Evolutionary conservation across 164 flowering plant species (phyloP), one percentile per base, ranked within the genome.

Genomic region (Magnolia sinica): DNA sequence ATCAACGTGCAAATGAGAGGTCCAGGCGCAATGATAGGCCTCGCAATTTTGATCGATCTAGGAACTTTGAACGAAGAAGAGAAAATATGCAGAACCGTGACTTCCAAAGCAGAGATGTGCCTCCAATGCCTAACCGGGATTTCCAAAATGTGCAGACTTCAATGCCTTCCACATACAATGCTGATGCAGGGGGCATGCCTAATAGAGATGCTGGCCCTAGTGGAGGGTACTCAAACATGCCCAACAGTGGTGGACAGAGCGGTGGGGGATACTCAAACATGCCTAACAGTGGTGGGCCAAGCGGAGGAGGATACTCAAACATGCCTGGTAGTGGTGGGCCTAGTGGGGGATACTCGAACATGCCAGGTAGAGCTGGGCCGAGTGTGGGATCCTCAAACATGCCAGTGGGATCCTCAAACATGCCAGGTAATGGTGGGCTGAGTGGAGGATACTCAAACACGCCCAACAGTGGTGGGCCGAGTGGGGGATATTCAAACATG

Each of bases 61-160:
- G 82, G 29, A 76, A 71, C 70, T 76, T 79, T 23, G 84, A 79
- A 50, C 76, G 85, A 64, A 59, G 79, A 59, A 76, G 83, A 52
- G 83, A 82, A 64, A 80, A 80, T 59, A 83, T 76, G 81, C 78
- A 68, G 77, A 83, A 72, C 59, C 75, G 75, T n/a, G 79, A 77
- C 50, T 65, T 77, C 27, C 78, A 76, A 63, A 27, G 29, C 29
- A 72, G 79, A 27, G 81, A 80, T 55, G 73, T 72, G 72, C 77
- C 74, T 18, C 79, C 74, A 51, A 71, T 75, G 78, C 29, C 29
- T 27, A 27, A 27, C 2, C 29, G 29, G 29, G 29, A 27, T 27
- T 27, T 27, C 81, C 77, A 2, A 70, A 27, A 58, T 50, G 37
- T 68, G 50, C 76, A 22, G 6, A 76, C 73, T 50, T 52, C 68